Evolutionary conservation across 228 moss, liverwort and hornwort genomes (phyloP).

Genomic region (Sphagnum magellanicum): DNA sequence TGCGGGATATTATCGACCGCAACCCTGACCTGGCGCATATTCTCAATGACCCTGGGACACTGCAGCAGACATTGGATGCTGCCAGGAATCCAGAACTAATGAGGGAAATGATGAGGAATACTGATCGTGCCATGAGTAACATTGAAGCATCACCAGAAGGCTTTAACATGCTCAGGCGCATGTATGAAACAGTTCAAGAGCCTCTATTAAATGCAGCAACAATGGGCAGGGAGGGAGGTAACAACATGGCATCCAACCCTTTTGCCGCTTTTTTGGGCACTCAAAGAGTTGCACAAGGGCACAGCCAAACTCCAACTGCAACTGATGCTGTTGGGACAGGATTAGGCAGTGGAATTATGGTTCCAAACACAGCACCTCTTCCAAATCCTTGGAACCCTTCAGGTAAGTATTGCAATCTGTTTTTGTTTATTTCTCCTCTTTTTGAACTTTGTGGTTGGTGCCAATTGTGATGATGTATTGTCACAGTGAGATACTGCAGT

Average conservation of each 20-base stretch:
- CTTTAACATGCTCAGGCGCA: constrained; percentile 56
- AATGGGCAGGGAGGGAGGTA: constrained; percentile 35
- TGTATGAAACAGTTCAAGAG: constrained; percentile 60
- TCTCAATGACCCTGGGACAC: constrained; percentile 46
- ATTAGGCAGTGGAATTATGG: constrained; percentile 19
- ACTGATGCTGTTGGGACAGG: constrained; percentile 9
- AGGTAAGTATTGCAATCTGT: constrained; percentile 13
- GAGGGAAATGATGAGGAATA: constrained; percentile 63
- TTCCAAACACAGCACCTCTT: constrained; percentile 51
- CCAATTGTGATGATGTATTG: no score
- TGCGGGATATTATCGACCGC: constrained; percentile 56
- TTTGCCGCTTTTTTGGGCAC: constrained; percentile 37
- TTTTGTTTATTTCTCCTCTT: no score
- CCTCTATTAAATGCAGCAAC: constrained; percentile 50
- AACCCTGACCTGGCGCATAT: constrained; percentile 54
- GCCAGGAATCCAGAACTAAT: constrained; percentile 53
- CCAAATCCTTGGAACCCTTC: constrained; percentile 62
- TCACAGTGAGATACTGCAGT: no score
- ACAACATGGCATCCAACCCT: constrained; percentile 39
- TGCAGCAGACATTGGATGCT: constrained; percentile 48
- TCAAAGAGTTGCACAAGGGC: constrained; percentile 28
- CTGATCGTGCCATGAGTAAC: constrained; percentile 56
- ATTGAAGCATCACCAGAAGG: constrained; percentile 60
- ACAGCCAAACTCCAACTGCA: constrained; percentile 20
- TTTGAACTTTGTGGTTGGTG: no score